Percentiles rank a stretch among this genome's conserved stretches.
Evolutionary conservation across 768 basidiomycete species (phyloP).

Genomic region (Rhodotorula kratochvilovae): DNA sequence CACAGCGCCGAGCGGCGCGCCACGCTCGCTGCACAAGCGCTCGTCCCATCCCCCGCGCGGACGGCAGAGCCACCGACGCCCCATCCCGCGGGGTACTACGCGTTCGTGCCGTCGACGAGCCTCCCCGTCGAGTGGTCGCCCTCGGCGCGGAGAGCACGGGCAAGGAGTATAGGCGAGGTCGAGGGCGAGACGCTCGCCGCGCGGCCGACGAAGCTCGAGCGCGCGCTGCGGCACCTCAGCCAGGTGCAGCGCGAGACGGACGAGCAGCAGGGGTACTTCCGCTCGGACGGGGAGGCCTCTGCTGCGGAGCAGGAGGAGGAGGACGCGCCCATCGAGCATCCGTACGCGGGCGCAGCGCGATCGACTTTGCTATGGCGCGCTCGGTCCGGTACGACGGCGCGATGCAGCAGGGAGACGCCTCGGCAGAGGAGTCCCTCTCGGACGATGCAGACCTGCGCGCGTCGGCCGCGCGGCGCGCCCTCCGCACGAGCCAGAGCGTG

Average conservation of each 20-base stretch:
- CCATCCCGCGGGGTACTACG: slow-evolving; percentile 13
- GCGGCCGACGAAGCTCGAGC: slow-evolving; percentile 7
- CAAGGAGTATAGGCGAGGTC: background rate
- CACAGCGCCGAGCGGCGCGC: slow-evolving; percentile 25
- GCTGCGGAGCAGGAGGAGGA: background rate
- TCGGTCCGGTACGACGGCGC: background rate
- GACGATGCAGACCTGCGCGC: background rate
- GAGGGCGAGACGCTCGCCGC: background rate
- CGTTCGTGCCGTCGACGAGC: slow-evolving; percentile 14
- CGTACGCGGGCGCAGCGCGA: slow-evolving; percentile 17
- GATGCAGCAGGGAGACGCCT: background rate
- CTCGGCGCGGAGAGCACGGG: background rate
- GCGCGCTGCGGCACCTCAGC: background rate
- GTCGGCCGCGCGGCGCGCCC: background rate
- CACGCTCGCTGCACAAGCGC: background rate
- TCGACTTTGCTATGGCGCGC: slow-evolving; percentile 30
- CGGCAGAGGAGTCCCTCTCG: background rate
- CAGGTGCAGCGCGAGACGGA: slow-evolving; percentile 3
- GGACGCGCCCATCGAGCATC: background rate
- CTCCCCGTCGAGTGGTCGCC: slow-evolving; percentile 7
- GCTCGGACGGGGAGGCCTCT: background rate
- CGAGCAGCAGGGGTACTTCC: background rate
- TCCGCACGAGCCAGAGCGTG: slow-evolving; percentile 2
- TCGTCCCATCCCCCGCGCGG: background rate
- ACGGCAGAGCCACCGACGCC: slow-evolving; percentile 10